Conservation (phyloP, 2,329 filamentous ascomycete genomes). For the Diaporthe sp. region DNA sequence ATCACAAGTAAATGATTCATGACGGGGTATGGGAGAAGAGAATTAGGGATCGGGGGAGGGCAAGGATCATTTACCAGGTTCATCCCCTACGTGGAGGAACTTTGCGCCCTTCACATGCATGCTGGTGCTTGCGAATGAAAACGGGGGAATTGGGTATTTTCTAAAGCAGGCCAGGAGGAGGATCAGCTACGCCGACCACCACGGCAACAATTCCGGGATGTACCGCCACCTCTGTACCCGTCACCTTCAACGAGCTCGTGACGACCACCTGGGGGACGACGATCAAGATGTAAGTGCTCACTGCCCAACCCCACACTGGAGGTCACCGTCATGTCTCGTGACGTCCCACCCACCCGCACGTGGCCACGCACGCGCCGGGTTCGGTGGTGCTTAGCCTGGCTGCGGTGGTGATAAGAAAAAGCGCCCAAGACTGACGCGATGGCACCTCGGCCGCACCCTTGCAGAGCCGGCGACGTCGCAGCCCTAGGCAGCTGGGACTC, state of each 20-base stretch:
- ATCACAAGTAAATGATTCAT: neutral
- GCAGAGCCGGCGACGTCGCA: constrained; percentile 39
- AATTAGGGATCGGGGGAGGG: neutral
- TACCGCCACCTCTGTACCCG: constrained; percentile 36
- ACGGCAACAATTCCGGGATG: constrained; percentile 25
- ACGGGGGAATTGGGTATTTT: neutral
- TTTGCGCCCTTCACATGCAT: constrained; percentile 4
- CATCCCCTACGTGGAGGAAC: neutral
- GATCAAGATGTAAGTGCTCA: constrained; percentile 40
- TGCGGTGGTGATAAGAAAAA: neutral
- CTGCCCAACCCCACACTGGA: neutral
- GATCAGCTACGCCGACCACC: constrained; percentile 37
- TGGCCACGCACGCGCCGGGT: constrained; percentile 9
- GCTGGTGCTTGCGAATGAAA: neutral
- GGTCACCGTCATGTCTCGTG: constrained; percentile 1
- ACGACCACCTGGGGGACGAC: constrained; percentile 39
- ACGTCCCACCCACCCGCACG: constrained; percentile 3
- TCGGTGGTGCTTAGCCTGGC: neutral
- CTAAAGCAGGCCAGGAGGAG: constrained; percentile 30
- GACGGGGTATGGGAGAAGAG: neutral
- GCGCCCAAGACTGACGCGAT: neutral
- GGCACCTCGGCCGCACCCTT: neutral
- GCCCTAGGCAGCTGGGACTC: constrained; percentile 63
- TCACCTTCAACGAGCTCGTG: constrained; percentile 42
- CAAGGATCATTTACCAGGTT: constrained; percentile 6